Percentiles rank a stretch among this genome's conserved stretches.
These are phyloP conservation scores for Athelia psychrophila DNA, from an alignment of 1,284 basidiomycete genomes.

Conservation along the genomic window DNA sequence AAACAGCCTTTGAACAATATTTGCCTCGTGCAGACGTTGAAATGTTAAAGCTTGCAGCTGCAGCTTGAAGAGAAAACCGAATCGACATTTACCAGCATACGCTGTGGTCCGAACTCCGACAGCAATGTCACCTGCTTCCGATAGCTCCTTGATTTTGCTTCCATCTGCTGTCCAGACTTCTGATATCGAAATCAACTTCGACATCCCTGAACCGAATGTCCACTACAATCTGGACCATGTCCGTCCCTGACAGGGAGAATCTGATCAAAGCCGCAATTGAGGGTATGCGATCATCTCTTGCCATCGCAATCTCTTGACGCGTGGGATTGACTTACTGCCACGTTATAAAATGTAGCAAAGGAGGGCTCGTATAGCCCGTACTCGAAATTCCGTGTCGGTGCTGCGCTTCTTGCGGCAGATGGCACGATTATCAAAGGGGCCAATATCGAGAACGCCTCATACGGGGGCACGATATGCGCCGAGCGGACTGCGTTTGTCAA, in stretches of 20 bases:
- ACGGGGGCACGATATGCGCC: slow-evolving; percentile 84
- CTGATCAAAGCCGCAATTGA: neutral
- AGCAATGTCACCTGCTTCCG: too few species aligned
- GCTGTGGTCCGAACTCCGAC: too few species aligned
- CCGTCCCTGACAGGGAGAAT: neutral
- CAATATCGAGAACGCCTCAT: slow-evolving; percentile 91
- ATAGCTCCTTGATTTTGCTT: too few species aligned
- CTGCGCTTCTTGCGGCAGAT: slow-evolving; percentile 69
- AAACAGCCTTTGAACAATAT: too few species aligned
- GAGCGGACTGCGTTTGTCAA: slow-evolving; percentile 88
- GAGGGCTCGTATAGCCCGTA: slow-evolving; percentile 67
- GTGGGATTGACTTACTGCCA: neutral
- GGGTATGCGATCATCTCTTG: neutral
- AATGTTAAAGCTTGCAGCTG: too few species aligned
- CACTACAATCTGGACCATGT: neutral
- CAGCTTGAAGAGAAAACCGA: too few species aligned
- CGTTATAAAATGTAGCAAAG: slow-evolving; percentile 40
- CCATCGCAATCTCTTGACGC: neutral
- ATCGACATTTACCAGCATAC: too few species aligned
- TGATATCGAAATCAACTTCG: too few species aligned
- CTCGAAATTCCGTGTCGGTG: slow-evolving; percentile 89
- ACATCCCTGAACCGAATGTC: neutral
- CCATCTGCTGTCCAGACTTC: too few species aligned
- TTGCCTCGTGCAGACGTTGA: too few species aligned
- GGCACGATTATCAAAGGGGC: slow-evolving; percentile 78